phyloP scores from a whole-genome alignment of 2,329 filamentous ascomycete genomes.

The Aspergillus felis region DNA sequence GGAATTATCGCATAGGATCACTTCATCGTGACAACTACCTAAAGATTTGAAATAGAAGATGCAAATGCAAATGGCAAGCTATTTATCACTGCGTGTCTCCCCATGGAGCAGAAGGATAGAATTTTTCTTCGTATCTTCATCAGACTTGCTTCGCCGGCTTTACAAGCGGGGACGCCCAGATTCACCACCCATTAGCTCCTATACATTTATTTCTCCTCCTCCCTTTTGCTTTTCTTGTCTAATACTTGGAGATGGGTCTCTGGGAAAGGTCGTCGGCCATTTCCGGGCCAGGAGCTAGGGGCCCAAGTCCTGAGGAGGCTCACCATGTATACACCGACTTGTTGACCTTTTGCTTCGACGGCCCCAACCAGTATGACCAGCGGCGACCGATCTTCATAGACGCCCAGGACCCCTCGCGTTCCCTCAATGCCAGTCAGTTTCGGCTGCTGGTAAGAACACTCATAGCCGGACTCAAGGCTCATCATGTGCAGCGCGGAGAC shows the following conservation, averaged over 20 bases:
- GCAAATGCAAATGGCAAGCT: not conserved
- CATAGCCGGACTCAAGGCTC: conserved; percentile 38
- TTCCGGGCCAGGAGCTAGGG: conserved; percentile 8
- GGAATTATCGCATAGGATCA: conserved; percentile 7
- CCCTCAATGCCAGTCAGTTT: conserved; percentile 35
- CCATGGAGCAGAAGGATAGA: not conserved
- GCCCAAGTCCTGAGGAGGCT: not conserved
- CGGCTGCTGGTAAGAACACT: conserved; percentile 33
- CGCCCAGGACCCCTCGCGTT: conserved; percentile 36
- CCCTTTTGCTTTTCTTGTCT: not conserved
- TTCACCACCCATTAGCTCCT: not conserved
- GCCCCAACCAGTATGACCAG: conserved; percentile 31
- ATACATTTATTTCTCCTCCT: not conserved
- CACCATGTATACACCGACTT: conserved; percentile 35
- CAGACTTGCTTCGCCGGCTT: not conserved
- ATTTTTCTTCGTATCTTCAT: not conserved
- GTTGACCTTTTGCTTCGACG: conserved; percentile 40
- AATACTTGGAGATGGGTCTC: conserved; percentile 18
- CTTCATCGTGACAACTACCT: not conserved
- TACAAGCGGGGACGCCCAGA: not conserved
- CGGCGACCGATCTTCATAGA: conserved; percentile 42
- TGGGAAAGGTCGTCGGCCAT: conserved; percentile 20
- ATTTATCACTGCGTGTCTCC: not conserved
- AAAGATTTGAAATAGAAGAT: not conserved
- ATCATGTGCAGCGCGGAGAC: conserved; percentile 38